phyloP scores from a whole-genome alignment of 768 basidiomycete species.

The Atractiella rhizophila region DNA sequence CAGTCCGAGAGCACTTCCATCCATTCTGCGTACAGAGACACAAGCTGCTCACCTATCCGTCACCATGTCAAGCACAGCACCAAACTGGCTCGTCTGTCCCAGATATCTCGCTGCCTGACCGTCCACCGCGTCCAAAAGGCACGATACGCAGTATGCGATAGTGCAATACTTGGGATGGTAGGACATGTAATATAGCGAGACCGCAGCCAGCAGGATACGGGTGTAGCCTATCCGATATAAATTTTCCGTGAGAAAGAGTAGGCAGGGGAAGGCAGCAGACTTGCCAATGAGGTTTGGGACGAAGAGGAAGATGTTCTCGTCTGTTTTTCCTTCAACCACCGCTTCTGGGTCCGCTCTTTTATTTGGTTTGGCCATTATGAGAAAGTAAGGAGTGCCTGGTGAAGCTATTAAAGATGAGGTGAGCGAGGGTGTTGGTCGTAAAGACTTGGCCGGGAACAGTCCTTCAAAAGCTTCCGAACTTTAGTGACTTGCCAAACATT shows the following conservation, averaged over 20 bases:
- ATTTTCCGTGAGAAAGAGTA: not conserved
- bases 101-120: constrained; percentile 72
- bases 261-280: constrained; percentile 15
- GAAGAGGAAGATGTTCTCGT: constrained; percentile 89
- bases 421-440: no score
- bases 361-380: no score
- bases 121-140: constrained; percentile 81
- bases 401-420: no score
- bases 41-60: constrained; percentile 53
- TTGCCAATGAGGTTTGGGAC: constrained; percentile 84
- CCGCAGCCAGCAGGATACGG: constrained; percentile 65
- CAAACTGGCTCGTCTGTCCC: constrained; percentile 83
- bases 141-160: constrained; percentile 62
- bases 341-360: no score
- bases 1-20: not conserved
- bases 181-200: constrained; percentile 78
- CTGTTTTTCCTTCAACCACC: constrained; percentile 1
- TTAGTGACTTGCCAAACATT: no score
- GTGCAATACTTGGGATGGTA: constrained; percentile 84
- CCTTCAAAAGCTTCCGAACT: no score
- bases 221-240: constrained; percentile 41
- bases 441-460: no score
- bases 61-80: constrained; percentile 96
- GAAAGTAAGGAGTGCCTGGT: no score
- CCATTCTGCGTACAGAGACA: not conserved